Evolutionary conservation across 2,329 filamentous ascomycete species (phyloP).

Genomic region (Diaporthe aspalathi): DNA sequence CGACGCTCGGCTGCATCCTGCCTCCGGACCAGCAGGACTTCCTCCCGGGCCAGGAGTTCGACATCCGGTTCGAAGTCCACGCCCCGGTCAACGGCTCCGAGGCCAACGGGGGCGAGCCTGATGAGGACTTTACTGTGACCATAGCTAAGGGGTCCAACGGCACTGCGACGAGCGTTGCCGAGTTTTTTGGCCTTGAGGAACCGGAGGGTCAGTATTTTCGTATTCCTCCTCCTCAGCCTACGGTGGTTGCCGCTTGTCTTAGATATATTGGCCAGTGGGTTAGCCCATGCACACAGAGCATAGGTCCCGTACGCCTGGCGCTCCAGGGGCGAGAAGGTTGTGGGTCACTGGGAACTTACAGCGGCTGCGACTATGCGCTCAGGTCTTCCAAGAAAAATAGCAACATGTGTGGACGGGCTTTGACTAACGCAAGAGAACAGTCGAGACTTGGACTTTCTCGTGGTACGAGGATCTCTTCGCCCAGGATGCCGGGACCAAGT

Average conservation of each 20-base stretch:
- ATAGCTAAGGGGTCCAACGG: conserved; percentile 72
- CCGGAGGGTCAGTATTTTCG: conserved; percentile 56
- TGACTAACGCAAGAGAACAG: conserved; percentile 35
- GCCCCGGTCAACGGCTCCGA: conserved; percentile 85
- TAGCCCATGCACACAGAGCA: not conserved
- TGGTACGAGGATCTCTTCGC: conserved; percentile 90
- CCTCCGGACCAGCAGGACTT: conserved; percentile 80
- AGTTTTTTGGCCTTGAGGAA: conserved; percentile 77
- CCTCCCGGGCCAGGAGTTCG: conserved; percentile 84
- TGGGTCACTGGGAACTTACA: too few relatives aligned
- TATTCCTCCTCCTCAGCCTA: not conserved
- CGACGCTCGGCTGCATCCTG: conserved; percentile 68
- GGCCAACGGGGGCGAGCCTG: conserved; percentile 74
- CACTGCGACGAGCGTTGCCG: conserved; percentile 64
- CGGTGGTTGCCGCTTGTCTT: not conserved
- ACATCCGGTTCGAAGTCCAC: conserved; percentile 85
- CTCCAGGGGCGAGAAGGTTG: not conserved
- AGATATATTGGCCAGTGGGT: not conserved
- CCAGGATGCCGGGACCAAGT: conserved; percentile 74
- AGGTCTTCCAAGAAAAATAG: not conserved
- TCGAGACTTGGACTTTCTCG: conserved; percentile 86
- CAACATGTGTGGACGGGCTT: not conserved
- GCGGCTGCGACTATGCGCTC: not conserved
- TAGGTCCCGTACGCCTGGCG: not conserved
- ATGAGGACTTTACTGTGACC: conserved; percentile 80